Percentiles rank a stretch among this genome's conserved stretches.
phyloP scores from a whole-genome alignment of 2,329 filamentous ascomycete genomes.

The Xylaria digitata region DNA sequence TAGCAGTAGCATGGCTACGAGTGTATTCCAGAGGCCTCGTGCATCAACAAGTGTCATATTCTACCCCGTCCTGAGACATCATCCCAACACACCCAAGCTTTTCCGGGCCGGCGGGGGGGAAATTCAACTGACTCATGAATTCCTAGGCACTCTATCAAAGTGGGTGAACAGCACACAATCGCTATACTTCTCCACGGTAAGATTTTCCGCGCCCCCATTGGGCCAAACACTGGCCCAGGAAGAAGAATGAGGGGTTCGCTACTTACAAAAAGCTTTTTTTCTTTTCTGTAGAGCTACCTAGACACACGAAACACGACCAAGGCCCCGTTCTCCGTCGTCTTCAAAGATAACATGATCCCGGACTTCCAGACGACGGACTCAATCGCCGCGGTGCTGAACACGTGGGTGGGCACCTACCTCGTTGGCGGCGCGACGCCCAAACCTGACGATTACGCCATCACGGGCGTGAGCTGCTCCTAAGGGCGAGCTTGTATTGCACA shows the following conservation, averaged over 20 bases:
- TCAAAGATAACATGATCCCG: conserved; percentile 30
- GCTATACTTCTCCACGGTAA: conserved; percentile 34
- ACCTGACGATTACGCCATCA: conserved; percentile 27
- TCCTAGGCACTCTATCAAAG: conserved; percentile 29
- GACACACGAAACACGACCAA: conserved; percentile 29
- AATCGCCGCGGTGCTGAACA: conserved; percentile 23
- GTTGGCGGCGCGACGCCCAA: conserved; percentile 21
- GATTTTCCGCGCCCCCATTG: too few relatives aligned
- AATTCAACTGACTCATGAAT: not conserved
- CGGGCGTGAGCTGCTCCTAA: conserved; percentile 26
- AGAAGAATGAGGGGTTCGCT: not conserved
- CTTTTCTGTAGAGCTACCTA: conserved; percentile 22
- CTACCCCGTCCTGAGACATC: too few relatives aligned
- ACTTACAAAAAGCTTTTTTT: conserved; percentile 1
- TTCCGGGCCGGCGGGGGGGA: too few relatives aligned
- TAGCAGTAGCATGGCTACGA: too few relatives aligned
- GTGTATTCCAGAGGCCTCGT: too few relatives aligned
- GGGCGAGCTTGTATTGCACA: too few relatives aligned
- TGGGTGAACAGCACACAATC: conserved; percentile 22
- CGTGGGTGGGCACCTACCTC: conserved; percentile 36
- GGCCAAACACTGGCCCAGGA: not conserved
- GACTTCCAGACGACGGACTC: conserved; percentile 14
- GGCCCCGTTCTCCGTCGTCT: conserved; percentile 33
- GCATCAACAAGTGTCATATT: too few relatives aligned
- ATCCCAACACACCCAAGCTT: too few relatives aligned